Conservation (phyloP, 2,329 filamentous ascomycete species). For the Dactylonectria macrodidyma region DNA sequence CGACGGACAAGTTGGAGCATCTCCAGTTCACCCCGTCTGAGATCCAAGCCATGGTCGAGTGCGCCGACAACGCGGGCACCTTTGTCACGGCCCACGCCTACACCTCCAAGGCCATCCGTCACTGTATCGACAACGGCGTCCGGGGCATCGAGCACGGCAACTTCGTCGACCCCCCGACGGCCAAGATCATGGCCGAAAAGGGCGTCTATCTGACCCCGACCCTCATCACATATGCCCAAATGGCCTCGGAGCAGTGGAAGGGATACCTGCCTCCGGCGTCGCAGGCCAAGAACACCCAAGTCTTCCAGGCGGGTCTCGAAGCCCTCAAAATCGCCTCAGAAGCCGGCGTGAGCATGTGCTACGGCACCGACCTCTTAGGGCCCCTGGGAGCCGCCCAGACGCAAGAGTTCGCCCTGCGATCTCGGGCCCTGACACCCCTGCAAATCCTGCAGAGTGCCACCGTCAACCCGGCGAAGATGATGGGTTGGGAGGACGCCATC, state of each 20-base stretch:
- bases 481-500: conserved; percentile 60
- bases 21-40: conserved; percentile 71
- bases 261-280: conserved; percentile 60
- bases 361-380: conserved; percentile 59
- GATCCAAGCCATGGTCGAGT: conserved; percentile 66
- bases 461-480: conserved; percentile 65
- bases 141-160: conserved; percentile 66
- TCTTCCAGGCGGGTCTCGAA: conserved; percentile 62
- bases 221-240: conserved; percentile 64
- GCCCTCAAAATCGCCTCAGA: conserved; percentile 64
- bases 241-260: conserved; percentile 59
- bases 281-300: conserved; percentile 63
- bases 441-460: conserved; percentile 49
- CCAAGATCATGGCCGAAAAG: conserved; percentile 64
- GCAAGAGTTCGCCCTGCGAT: conserved; percentile 50
- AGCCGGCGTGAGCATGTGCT: conserved; percentile 68
- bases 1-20: conserved; percentile 67
- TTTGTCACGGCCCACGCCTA: conserved; percentile 73
- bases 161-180: conserved; percentile 57
- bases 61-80: conserved; percentile 63
- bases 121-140: conserved; percentile 59
- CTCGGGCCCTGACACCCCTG: conserved; percentile 36
- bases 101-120: conserved; percentile 66
- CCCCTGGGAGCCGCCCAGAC: conserved; percentile 49
- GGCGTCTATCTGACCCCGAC: conserved; percentile 67